Evolutionary conservation across 2,329 filamentous ascomycete genomes (phyloP), one percentile per base, ranked within the genome.

Genomic region (Fusarium paranaense): DNA sequence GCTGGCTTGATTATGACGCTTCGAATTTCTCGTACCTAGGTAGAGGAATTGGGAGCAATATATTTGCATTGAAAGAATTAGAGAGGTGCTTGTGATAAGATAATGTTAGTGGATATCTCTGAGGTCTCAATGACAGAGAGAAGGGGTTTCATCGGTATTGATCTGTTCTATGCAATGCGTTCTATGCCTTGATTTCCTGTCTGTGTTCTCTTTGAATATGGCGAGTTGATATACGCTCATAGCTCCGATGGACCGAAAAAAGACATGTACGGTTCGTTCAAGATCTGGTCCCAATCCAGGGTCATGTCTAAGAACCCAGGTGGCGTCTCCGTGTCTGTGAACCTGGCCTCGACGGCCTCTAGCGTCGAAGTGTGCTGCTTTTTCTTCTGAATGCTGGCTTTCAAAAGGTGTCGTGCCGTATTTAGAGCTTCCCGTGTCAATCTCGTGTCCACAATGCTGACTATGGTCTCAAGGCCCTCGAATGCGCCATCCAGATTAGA

Each of bases 401-500:
- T 69, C 25, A 77, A 67, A 25, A 77, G 62, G 40, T 72, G 70
- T 18, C 69, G 72, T 22, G 74, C 75, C 57, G 73, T 74, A 2
- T 69, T 66, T 37, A 77, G 64, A 32, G 75, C 72, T 58, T 76
- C 72, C 42, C 72, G 72, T 25, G 75, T 76, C 25, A 67, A 60
- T 45, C 57, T 38, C 20, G 75, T 77, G 62, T 77, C 69, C 13
- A 67, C 72, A 47, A 67, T 40, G 4, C 54, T 60, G 33, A 69
- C 72, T 14, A 77, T 66, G 33, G 62, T 69, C 57, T 75, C 72
- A 45, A 77, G 62, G 18, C 70, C 68, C 40, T 66, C 64, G 66
- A 75, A 75, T 10, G 66, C 72, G 47, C 56, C 22, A 33, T 63
- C 40, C 4, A 77, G 58, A 32, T 70, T 56, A 7, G 27, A 60